These are phyloP conservation scores for Tricladium varicosporioides DNA, from an alignment of 2,329 filamentous ascomycete genomes.

Conservation along the genomic window DNA sequence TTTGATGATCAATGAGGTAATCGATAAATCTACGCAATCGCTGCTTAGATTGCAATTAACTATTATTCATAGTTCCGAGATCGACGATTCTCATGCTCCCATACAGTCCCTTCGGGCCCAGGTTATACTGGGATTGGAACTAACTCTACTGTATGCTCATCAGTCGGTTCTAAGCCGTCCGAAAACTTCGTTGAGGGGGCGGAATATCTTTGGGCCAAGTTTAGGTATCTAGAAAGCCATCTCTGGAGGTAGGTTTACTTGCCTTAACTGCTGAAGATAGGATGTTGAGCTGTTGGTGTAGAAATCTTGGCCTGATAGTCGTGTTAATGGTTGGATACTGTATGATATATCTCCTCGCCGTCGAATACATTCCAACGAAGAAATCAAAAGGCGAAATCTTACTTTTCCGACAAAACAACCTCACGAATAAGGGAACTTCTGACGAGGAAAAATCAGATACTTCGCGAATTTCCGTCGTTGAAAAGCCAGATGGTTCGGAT, in stretches of 20 bases:
- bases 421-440: neutral
- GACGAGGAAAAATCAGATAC: slow-evolving; percentile 55
- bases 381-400: slow-evolving; percentile 76
- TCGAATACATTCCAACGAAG: slow-evolving; percentile 52
- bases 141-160: slow-evolving; percentile 46
- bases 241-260: slow-evolving; percentile 27
- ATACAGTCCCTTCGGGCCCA: slow-evolving; percentile 9
- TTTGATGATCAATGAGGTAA: slow-evolving; percentile 73
- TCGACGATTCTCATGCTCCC: slow-evolving; percentile 15
- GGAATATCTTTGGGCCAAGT: slow-evolving; percentile 4
- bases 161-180: slow-evolving; percentile 51
- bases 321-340: slow-evolving; percentile 62
- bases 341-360: slow-evolving; percentile 56
- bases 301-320: slow-evolving; percentile 68
- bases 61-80: slow-evolving; percentile 43
- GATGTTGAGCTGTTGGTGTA: neutral
- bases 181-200: slow-evolving; percentile 51
- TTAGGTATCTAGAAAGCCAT: slow-evolving; percentile 31
- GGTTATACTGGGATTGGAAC: slow-evolving; percentile 5
- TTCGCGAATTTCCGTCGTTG: slow-evolving; percentile 52
- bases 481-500: neutral
- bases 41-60: neutral
- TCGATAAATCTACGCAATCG: neutral
- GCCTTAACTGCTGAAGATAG: too few species aligned
- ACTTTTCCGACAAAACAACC: slow-evolving; percentile 58